phyloP scores from a whole-genome alignment of 1,284 basidiomycete species.

The Porphyrellus sp. region DNA sequence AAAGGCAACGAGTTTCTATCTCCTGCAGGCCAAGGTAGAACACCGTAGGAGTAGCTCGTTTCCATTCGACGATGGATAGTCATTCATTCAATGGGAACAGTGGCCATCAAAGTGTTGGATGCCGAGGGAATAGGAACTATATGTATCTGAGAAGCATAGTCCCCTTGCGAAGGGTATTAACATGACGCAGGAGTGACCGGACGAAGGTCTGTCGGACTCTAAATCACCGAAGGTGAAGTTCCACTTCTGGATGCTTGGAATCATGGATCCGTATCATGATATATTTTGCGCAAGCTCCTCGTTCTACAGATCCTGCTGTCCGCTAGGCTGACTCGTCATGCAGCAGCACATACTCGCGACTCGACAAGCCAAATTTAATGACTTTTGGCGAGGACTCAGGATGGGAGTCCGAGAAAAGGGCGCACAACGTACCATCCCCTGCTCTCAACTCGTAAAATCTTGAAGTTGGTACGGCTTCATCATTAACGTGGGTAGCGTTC shows the following conservation, averaged over 20 bases:
- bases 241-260: background rate
- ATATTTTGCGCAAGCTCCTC: background rate
- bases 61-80: no score
- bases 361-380: slow-evolving; percentile 87
- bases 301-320: slow-evolving; percentile 4
- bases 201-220: background rate
- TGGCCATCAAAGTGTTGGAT: background rate
- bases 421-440: slow-evolving; percentile 69
- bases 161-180: no score
- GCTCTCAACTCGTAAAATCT: slow-evolving; percentile 89
- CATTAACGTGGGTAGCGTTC: slow-evolving; percentile 92
- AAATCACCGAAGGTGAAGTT: background rate
- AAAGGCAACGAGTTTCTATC: no score
- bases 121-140: background rate
- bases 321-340: slow-evolving; percentile 68
- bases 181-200: slow-evolving; percentile 7
- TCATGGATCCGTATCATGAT: background rate
- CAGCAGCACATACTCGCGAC: slow-evolving; percentile 84
- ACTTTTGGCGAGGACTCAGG: slow-evolving; percentile 47
- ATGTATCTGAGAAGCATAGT: background rate
- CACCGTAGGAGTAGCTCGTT: no score
- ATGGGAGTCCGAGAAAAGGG: background rate
- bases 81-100: no score
- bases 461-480: slow-evolving; percentile 77
- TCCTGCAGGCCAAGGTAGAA: no score